phyloP scores from a whole-genome alignment of 169 alveolate genomes.

The Ophryocystis elektroscirrha region DNA sequence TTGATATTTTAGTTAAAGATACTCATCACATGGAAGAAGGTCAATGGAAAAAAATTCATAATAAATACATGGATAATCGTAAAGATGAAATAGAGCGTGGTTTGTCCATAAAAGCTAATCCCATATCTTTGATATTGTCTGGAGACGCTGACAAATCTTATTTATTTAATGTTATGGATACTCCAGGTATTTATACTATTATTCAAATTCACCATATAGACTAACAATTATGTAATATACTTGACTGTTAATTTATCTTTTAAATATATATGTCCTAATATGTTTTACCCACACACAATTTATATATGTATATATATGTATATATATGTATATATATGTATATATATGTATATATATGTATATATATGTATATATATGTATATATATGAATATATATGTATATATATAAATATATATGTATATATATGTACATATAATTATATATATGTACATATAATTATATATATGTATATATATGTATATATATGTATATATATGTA shows the following conservation, averaged over 20 bases:
- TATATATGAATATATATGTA: too few species aligned
- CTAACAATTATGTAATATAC: too few species aligned
- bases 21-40: conserved; percentile 58
- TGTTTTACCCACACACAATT: too few species aligned
- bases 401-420: too few species aligned
- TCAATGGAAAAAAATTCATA: conserved; percentile 16
- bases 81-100: conserved; percentile 87
- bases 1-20: conserved; percentile 75
- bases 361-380: too few species aligned
- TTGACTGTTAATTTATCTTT: too few species aligned
- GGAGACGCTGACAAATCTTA: conserved; percentile 51
- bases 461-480: conserved; percentile 71
- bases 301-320: conserved; percentile 19
- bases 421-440: too few species aligned
- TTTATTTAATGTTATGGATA: conserved; percentile 24
- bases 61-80: conserved; percentile 78
- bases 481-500: conserved; percentile 24
- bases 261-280: too few species aligned
- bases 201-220: too few species aligned
- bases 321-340: too few species aligned
- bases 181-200: conserved; percentile 22
- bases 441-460: conserved; percentile 36
- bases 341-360: too few species aligned
- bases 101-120: conserved; percentile 80
- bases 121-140: conserved; percentile 76